Evolutionary conservation across 495 filamentous ascomycete species (phyloP).

Genomic region (Trichoderma erinaceum): DNA sequence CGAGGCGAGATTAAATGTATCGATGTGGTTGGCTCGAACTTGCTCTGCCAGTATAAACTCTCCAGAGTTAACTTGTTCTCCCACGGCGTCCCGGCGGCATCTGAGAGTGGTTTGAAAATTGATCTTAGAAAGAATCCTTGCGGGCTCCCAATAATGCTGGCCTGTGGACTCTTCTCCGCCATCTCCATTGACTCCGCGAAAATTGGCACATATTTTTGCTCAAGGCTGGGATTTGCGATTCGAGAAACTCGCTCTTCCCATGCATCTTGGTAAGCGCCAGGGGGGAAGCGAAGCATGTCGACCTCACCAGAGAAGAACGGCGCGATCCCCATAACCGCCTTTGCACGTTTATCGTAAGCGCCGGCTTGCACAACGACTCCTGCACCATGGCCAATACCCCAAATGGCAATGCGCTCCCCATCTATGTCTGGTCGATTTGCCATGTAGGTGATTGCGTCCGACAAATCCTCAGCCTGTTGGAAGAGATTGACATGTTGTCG

Average conservation of each 20-base stretch:
- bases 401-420: not conserved
- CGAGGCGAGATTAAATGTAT: not conserved
- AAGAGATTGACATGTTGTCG: not conserved
- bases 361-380: not conserved
- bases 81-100: not conserved
- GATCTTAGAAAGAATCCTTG: not conserved
- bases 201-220: not conserved
- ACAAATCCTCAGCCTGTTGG: not conserved
- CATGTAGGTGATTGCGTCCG: not conserved
- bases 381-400: not conserved
- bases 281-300: not conserved
- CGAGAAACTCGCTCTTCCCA: not conserved
- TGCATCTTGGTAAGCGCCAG: not conserved
- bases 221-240: not conserved
- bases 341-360: not conserved
- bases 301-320: not conserved
- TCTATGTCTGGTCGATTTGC: not conserved
- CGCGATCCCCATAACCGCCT: not conserved
- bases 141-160: not conserved
- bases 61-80: not conserved
- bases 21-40: not conserved
- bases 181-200: not conserved
- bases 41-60: not conserved
- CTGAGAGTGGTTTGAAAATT: not conserved
- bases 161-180: not conserved